A percentile compares a stretch with the other conserved stretches of the same genome.
These are phyloP conservation scores for Ophiostoma perfectum DNA, from an alignment of 2,329 filamentous ascomycete genomes.

Conservation along the genomic window DNA sequence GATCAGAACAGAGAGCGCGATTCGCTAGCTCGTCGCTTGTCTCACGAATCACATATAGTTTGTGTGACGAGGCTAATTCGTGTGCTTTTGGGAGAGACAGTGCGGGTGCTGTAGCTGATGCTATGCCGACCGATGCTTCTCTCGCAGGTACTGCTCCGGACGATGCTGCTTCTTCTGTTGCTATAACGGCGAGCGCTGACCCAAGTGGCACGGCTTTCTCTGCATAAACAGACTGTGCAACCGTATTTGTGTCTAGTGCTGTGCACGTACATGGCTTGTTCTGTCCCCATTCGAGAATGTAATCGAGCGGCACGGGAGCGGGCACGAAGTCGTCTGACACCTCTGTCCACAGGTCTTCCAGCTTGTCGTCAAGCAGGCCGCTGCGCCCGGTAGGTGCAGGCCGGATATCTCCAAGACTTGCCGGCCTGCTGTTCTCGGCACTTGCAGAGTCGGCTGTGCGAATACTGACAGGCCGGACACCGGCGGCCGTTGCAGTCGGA, in stretches of 20 bases:
- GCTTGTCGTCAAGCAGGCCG: no score
- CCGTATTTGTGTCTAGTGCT: not conserved
- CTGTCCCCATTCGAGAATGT: slow-evolving; percentile 17
- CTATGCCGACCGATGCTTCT: not conserved
- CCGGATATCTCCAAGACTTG: no score
- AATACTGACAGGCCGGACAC: no score
- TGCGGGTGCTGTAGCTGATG: not conserved
- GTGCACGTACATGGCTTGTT: slow-evolving; percentile 6
- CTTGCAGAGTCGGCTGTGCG: not conserved
- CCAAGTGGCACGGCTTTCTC: not conserved
- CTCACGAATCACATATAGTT: slow-evolving; percentile 29
- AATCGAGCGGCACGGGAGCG: not conserved
- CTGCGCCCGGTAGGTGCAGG: no score
- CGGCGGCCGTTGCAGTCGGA: no score
- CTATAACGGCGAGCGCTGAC: not conserved
- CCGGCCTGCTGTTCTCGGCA: not conserved
- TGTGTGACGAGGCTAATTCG: not conserved
- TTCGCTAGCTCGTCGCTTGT: slow-evolving; percentile 24
- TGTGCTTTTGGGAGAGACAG: not conserved
- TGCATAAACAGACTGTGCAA: not conserved
- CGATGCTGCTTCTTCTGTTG: no score
- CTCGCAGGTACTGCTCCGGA: no score
- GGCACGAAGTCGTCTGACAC: no score
- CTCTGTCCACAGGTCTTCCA: no score
- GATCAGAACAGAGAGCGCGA: slow-evolving; percentile 17